A percentile compares a stretch with the other conserved stretches of the same genome.
Conservation (phyloP, 495 filamentous ascomycete genomes). For the Xylaria venustula region DNA sequence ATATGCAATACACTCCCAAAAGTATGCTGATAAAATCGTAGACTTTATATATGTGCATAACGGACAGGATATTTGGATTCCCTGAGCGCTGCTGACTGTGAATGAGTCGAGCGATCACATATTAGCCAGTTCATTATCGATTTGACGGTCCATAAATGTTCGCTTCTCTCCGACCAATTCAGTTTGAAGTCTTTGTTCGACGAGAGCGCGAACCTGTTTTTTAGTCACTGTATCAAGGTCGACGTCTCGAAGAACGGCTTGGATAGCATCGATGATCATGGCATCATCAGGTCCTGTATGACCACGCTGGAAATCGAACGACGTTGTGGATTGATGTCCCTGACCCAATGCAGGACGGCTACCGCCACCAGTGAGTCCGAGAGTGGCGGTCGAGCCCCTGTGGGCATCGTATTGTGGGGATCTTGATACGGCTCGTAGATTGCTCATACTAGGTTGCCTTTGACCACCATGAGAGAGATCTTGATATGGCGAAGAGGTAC, state of each 20-base stretch:
- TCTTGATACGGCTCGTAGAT: slow-evolving; percentile 35
- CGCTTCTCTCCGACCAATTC: slow-evolving; percentile 79
- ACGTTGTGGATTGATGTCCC: slow-evolving; percentile 60
- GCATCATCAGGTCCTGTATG: slow-evolving; percentile 69
- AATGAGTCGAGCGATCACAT: slow-evolving; percentile 61
- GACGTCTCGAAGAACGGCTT: slow-evolving; percentile 78
- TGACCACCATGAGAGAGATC: slow-evolving; percentile 39
- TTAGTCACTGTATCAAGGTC: slow-evolving; percentile 96
- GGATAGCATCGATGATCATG: slow-evolving; percentile 78
- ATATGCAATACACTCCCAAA: too few relatives aligned
- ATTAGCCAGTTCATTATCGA: slow-evolving; percentile 89
- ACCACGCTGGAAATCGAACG: slow-evolving; percentile 73
- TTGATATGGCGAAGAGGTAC: slow-evolving; percentile 48
- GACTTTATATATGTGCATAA: too few relatives aligned
- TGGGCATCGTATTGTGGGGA: slow-evolving; percentile 29
- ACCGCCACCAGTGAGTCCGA: slow-evolving; percentile 40
- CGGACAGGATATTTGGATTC: too few relatives aligned
- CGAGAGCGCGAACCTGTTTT: slow-evolving; percentile 90
- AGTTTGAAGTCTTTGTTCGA: slow-evolving; percentile 88
- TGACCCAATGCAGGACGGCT: slow-evolving; percentile 41
- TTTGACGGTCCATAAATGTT: slow-evolving; percentile 82
- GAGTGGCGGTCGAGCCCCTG: slow-evolving; percentile 35
- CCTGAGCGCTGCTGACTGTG: too few relatives aligned
- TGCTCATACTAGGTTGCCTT: slow-evolving; percentile 32
- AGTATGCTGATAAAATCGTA: too few relatives aligned